Evolutionary conservation across 352 stramenopile genomes (phyloP).

Genomic region (Nothophytophthora sp.): DNA sequence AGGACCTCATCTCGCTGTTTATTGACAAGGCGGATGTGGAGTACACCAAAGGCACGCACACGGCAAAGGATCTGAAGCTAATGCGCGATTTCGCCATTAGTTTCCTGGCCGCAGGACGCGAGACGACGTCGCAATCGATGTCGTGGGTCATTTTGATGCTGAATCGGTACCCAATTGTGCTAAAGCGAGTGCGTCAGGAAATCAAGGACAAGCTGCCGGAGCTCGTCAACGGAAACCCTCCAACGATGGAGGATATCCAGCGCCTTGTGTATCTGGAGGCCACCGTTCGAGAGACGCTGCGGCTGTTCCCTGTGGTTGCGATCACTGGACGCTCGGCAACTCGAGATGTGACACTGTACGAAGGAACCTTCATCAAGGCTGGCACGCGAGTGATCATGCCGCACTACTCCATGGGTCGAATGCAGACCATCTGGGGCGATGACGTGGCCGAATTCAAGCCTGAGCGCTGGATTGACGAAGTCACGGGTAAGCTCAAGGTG

Average conservation of each 20-base stretch:
- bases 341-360: conserved; percentile 60
- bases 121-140: conserved; percentile 74
- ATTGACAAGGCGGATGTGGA: conserved; percentile 37
- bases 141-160: conserved; percentile 80
- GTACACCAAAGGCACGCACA: conserved; percentile 26
- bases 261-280: conserved; percentile 54
- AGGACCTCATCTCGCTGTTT: conserved; percentile 57
- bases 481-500: conserved; percentile 38
- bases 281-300: conserved; percentile 51
- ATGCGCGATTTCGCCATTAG: conserved; percentile 85
- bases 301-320: conserved; percentile 61
- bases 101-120: conserved; percentile 70
- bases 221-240: conserved; percentile 20
- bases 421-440: conserved; percentile 58
- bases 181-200: conserved; percentile 40
- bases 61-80: conserved; percentile 36
- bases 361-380: conserved; percentile 62
- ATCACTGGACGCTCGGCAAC: conserved; percentile 50
- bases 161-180: conserved; percentile 46
- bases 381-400: conserved; percentile 61
- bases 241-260: conserved; percentile 37
- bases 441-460: conserved; percentile 67
- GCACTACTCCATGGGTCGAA: conserved; percentile 62
- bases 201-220: conserved; percentile 46
- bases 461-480: conserved; percentile 60